phyloP scores from a whole-genome alignment of 164 flowering plant genomes.

The Nelumbo lutea region DNA sequence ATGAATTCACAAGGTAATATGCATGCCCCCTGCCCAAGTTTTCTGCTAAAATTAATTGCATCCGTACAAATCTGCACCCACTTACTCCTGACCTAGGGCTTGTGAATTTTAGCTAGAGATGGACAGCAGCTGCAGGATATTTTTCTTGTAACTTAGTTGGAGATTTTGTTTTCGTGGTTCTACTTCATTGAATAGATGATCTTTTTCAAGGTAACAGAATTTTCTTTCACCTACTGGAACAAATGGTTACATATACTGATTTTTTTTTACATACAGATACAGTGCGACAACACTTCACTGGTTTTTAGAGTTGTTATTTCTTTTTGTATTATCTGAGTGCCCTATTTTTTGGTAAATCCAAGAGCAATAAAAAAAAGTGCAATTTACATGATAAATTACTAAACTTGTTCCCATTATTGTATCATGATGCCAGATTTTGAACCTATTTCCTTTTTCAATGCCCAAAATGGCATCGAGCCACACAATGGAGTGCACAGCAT shows the following conservation, averaged over 20 bases:
- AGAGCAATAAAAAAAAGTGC: not conserved
- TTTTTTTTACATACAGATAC: not conserved
- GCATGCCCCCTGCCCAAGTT: not conserved
- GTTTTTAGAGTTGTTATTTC: not conserved
- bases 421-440: too few relatives aligned
- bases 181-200: not conserved
- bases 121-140: slow-evolving; percentile 94
- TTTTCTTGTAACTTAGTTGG: slow-evolving; percentile 58
- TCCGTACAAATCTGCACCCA: not conserved
- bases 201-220: not conserved
- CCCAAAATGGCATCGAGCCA: too few relatives aligned
- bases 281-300: not conserved
- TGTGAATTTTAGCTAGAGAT: slow-evolving; percentile 62
- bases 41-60: not conserved
- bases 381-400: too few relatives aligned
- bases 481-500: slow-evolving; percentile 5
- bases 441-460: too few relatives aligned
- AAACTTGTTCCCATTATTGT: too few relatives aligned
- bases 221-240: not conserved
- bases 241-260: not conserved
- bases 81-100: slow-evolving; percentile 3
- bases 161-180: slow-evolving; percentile 1
- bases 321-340: not conserved
- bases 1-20: slow-evolving; percentile 91
- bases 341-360: not conserved